Evolutionary conservation across 1,139 yeast species (phyloP), one percentile per base, ranked within the genome.

Genomic region (Spathaspora sp.): DNA sequence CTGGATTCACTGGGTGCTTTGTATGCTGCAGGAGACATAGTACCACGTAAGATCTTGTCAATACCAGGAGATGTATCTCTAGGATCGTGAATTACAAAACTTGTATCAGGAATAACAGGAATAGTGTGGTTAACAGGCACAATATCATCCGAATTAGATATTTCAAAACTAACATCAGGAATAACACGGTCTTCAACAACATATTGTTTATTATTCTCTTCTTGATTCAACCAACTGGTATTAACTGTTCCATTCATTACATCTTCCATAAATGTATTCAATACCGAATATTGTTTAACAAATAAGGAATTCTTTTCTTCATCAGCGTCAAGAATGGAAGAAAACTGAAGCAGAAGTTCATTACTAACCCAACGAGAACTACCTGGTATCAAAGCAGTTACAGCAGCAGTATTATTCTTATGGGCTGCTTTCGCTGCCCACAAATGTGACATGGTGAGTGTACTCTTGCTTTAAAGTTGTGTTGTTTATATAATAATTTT

Each of bases 311-410:
- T 57, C 38, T 64, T 53, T 29, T 49, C 48, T 43, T 60, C 64
- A 37, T 60, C 55, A 43, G 56, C 57, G 2, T 59, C 51, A n/a
- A 65, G 55, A 16, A 67, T 71, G 23, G 56, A 58, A 27, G 60
- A 55, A 48, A 67, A 64, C 52, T 65, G 65, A 38, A 57, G 58
- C 41, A 61, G 57, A 40, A 70, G 51, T 48, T 68, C 71, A 37
- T 59, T 60, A 10, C 73, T 68, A 8, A 71, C 64, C 74, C 74
- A 71, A 50, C 59, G 61, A 7, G 75, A 68, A 3, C 74, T 61
- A 2, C 76, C 76, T 1, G 76, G 74, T 3, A 67, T 69, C n/a
- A 58, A 55, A 39, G 58, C 66, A 34, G 54, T 51, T n/a, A 11
- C 27, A 55, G 54, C 52, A 17, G 16, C 27, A 55, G 54, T 49